Evolutionary conservation across 2,329 filamentous ascomycete genomes (phyloP).

Genomic region (Aspergillus pseudonomiae): DNA sequence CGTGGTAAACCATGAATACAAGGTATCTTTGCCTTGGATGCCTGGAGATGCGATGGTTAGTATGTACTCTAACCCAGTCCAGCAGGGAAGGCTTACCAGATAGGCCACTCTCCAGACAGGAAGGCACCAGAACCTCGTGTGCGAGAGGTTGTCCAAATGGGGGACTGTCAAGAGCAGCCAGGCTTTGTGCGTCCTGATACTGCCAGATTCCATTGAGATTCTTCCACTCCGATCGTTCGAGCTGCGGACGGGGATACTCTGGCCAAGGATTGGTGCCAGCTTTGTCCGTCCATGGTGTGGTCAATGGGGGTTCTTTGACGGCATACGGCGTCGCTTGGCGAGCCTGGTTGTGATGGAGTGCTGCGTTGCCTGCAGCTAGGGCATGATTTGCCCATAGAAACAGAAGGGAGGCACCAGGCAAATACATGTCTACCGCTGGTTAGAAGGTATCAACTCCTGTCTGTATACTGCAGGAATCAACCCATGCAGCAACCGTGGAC

Average conservation of each 20-base stretch:
- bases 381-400: slow-evolving; percentile 12
- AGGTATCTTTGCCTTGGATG: slow-evolving; percentile 40
- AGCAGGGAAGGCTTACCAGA: slow-evolving; percentile 41
- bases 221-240: slow-evolving; percentile 52
- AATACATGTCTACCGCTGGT: neutral
- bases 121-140: slow-evolving; percentile 54
- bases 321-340: slow-evolving; percentile 35
- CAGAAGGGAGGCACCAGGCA: neutral
- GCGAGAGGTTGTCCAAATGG: slow-evolving; percentile 49
- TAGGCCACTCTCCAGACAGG: slow-evolving; percentile 57
- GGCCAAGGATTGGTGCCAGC: slow-evolving; percentile 55
- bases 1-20: slow-evolving; percentile 54
- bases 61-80: neutral
- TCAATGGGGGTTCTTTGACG: slow-evolving; percentile 44
- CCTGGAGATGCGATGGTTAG: slow-evolving; percentile 23
- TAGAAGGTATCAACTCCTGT: neutral
- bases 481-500: neutral
- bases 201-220: slow-evolving; percentile 55
- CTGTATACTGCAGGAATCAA: neutral
- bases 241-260: slow-evolving; percentile 52
- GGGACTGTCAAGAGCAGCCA: slow-evolving; percentile 45
- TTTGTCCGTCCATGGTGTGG: slow-evolving; percentile 50
- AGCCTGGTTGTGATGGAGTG: slow-evolving; percentile 3
- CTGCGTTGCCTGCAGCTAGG: neutral
- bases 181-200: slow-evolving; percentile 44